These are phyloP conservation scores for Sophora flavescens DNA, from an alignment of 306 rosid species.

Conservation along the genomic window DNA sequence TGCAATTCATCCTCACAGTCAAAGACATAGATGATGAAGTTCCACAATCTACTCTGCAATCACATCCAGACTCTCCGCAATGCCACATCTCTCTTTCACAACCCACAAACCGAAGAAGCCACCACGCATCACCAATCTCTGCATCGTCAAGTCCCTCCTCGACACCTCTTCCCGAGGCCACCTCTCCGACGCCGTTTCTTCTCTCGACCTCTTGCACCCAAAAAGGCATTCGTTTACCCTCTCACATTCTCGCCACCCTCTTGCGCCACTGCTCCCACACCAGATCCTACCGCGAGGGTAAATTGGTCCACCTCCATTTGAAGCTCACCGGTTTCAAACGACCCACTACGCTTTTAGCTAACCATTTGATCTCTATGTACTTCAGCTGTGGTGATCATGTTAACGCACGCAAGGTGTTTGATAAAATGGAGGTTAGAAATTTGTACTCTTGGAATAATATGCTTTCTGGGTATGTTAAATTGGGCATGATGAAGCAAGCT, in stretches of 20 bases:
- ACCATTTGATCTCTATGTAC: slow-evolving; percentile 77
- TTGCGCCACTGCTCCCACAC: slow-evolving; percentile 67
- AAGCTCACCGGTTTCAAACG: slow-evolving; percentile 72
- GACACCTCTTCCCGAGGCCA: slow-evolving; percentile 51
- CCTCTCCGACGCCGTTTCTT: slow-evolving; percentile 69
- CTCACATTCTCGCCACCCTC: slow-evolving; percentile 61
- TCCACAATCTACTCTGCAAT: neutral
- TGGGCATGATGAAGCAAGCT: slow-evolving; percentile 71
- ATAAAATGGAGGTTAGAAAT: slow-evolving; percentile 76
- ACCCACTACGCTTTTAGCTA: slow-evolving; percentile 65
- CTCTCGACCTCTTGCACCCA: slow-evolving; percentile 64
- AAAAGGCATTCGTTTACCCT: slow-evolving; percentile 82
- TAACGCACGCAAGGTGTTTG: slow-evolving; percentile 78
- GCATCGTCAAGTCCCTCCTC: slow-evolving; percentile 67
- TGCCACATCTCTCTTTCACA: slow-evolving; percentile 60
- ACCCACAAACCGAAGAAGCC: slow-evolving; percentile 45
- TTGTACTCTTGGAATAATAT: slow-evolving; percentile 85
- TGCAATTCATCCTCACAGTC: slow-evolving; percentile 12
- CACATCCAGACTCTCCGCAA: slow-evolving; percentile 57
- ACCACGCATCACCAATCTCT: slow-evolving; percentile 46
- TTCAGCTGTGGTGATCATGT: slow-evolving; percentile 62
- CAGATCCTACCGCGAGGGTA: slow-evolving; percentile 59
- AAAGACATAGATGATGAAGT: slow-evolving; percentile 46
- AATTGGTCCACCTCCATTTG: slow-evolving; percentile 76
- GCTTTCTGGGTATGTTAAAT: slow-evolving; percentile 82